Conservation (phyloP, 2,329 filamentous ascomycete species). For the Fusarium devonianum region DNA sequence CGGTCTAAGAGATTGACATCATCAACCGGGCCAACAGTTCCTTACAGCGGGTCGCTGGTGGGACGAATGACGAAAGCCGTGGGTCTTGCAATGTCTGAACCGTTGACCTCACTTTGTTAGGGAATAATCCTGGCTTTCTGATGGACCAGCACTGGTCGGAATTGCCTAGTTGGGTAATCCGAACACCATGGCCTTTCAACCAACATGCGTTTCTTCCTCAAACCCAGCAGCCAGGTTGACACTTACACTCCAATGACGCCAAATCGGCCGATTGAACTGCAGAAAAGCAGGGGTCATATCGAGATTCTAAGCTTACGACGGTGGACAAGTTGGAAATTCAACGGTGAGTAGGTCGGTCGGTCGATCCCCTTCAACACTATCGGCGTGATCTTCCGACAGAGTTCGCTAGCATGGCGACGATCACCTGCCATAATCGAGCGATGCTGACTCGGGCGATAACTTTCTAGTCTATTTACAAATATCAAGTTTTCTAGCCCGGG, state of each 20-base stretch:
- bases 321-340: too few species aligned
- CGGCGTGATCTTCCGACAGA: too few species aligned
- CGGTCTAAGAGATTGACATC: background rate
- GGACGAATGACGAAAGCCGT: background rate
- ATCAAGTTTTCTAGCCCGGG: too few species aligned
- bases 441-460: too few species aligned
- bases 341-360: too few species aligned
- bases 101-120: background rate
- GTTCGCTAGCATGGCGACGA: too few species aligned
- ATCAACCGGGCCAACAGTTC: background rate
- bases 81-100: background rate
- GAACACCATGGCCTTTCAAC: background rate
- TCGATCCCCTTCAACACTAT: too few species aligned
- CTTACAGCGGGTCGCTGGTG: background rate
- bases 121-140: background rate
- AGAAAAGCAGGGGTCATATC: background rate
- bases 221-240: background rate
- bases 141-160: background rate
- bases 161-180: background rate
- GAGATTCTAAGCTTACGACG: background rate
- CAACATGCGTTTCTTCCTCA: background rate
- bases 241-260: background rate
- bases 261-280: background rate
- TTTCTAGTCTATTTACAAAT: too few species aligned
- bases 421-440: too few species aligned